Percentiles rank a stretch among this genome's conserved stretches.
Conservation (phyloP, 2,329 filamentous ascomycete species). For the Thermoascus crustaceus region DNA sequence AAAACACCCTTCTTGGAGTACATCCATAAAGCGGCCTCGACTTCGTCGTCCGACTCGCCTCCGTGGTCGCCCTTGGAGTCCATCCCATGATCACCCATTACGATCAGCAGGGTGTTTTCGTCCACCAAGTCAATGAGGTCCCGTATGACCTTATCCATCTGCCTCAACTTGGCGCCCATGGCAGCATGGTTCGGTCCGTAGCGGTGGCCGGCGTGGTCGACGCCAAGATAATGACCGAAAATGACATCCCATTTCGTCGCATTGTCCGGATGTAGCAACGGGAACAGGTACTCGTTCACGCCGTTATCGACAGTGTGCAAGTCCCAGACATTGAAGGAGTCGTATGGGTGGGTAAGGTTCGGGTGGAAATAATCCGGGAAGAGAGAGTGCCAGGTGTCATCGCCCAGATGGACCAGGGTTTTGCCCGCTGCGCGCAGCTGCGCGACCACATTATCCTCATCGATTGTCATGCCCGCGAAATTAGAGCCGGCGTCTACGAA, state of each 20-base stretch:
- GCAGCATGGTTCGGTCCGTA: slow-evolving; percentile 90
- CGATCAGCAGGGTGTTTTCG: slow-evolving; percentile 76
- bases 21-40: slow-evolving; percentile 96
- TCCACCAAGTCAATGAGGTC: slow-evolving; percentile 65
- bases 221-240: slow-evolving; percentile 86
- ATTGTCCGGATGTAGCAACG: slow-evolving; percentile 60
- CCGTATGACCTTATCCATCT: slow-evolving; percentile 79
- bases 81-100: slow-evolving; percentile 99
- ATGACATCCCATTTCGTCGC: slow-evolving; percentile 81
- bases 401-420: slow-evolving; percentile 86
- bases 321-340: slow-evolving; percentile 98
- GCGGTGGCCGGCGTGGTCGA: slow-evolving; percentile 93
- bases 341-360: slow-evolving; percentile 79
- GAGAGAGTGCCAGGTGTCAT: slow-evolving; percentile 91
- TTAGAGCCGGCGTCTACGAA: slow-evolving; percentile 92
- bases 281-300: slow-evolving; percentile 76
- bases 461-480: slow-evolving; percentile 89
- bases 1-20: slow-evolving; percentile 85
- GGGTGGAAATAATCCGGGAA: slow-evolving; percentile 91
- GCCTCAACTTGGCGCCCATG: slow-evolving; percentile 80
- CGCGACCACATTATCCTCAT: slow-evolving; percentile 73
- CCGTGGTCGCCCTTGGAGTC: slow-evolving; percentile 94
- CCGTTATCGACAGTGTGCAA: slow-evolving; percentile 94
- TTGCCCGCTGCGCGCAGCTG: slow-evolving; percentile 59
- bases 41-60: slow-evolving; percentile 94